These are phyloP conservation scores for Neltuma alba DNA, from an alignment of 306 rosid genomes.

Conservation along the genomic window DNA sequence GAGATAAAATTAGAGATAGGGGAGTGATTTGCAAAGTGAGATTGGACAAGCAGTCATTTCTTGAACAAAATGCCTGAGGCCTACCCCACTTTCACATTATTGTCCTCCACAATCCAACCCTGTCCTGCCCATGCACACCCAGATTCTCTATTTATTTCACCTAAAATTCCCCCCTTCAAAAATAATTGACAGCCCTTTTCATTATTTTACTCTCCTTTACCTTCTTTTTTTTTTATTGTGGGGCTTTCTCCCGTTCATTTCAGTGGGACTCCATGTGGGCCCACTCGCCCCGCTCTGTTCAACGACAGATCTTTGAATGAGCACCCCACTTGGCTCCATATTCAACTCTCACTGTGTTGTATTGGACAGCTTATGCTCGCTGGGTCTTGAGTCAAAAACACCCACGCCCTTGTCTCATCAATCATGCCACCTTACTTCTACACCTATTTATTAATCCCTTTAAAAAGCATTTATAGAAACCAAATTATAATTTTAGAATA, in stretches of 20 bases:
- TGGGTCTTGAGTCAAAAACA: not conserved
- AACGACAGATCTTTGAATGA: not conserved
- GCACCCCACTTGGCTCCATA: not conserved
- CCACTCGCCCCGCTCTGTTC: not conserved
- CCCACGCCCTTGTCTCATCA: not conserved
- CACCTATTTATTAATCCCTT: too few species aligned
- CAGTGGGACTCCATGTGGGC: not conserved
- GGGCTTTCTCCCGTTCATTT: not conserved
- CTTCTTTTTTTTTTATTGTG: not conserved
- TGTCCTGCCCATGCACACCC: not conserved
- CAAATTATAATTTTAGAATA: too few species aligned
- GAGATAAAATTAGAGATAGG: not conserved
- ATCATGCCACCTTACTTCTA: too few species aligned
- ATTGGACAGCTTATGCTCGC: not conserved
- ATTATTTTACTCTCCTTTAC: not conserved
- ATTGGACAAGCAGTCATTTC: slow-evolving; percentile 38
- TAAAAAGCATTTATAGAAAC: too few species aligned
- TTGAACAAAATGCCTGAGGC: not conserved
- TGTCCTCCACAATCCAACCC: not conserved
- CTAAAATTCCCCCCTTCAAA: not conserved
- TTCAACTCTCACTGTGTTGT: not conserved
- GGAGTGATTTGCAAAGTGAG: not conserved
- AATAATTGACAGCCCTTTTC: not conserved
- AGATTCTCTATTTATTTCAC: not conserved
- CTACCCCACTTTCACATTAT: slow-evolving; percentile 35